Evolutionary conservation across 129 eudicot genomes (phyloP), one percentile per base, ranked within the genome.

Genomic region (Chrysanthemum lavandulifolium): DNA sequence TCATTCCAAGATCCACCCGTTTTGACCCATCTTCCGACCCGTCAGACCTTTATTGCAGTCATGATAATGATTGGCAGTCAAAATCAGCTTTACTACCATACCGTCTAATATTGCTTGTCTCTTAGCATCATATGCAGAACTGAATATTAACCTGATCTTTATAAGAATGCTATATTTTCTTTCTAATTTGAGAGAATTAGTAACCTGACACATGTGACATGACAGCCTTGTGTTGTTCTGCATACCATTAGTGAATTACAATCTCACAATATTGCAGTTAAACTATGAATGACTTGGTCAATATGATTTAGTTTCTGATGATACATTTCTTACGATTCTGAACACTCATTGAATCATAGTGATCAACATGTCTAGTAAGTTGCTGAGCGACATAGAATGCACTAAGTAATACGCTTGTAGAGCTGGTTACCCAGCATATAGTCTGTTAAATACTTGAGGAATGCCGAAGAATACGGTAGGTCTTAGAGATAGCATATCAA

Each of bases 391-490:
- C 49, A 55, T 0, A 16, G n/a, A 58, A 23, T 67, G 60, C 51
- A 47, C 12, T 29, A 61, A 14, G 29, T 27, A 31, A n/a, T 49
- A 75, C 29, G 7, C 40, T 31, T 31, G 40, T 31, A 31, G 40
- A 47, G 61, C 31, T 5, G 4, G 4, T 51, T 91, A 91, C 97
- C 97, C 95, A 61, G 81, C 87, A 65, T 88, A 86, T 74, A 91
- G 75, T 75, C 83, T 82, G 69, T 91, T 91, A 71, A 71, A 88
- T 79, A 91, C 69, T 48, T 92, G 91, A 18, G 97, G 97, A 70
- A 91, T 95, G 29, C 97, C 88, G 83, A 84, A 79, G 79, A 91
- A 91, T 54, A 91, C 66, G 19, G 97, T 91, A 10, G 97, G 97
- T 71, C 76, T 84, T 49, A 91, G 76, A 67, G 62, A 82, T 10